Evolutionary conservation across 768 basidiomycete genomes (phyloP).

Genomic region (Panus rudis): DNA sequence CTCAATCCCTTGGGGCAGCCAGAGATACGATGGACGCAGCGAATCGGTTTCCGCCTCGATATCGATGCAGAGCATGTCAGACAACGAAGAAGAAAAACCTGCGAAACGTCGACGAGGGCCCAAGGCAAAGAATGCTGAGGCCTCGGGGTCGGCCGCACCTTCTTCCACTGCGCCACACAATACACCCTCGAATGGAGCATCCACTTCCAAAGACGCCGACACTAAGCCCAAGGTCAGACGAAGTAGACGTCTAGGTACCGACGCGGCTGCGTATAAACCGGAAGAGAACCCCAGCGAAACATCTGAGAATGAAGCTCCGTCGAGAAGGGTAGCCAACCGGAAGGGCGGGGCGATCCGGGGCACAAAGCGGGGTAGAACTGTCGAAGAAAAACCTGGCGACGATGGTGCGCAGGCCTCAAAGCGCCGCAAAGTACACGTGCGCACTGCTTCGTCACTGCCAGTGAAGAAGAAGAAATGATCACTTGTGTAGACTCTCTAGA

Average conservation of each 20-base stretch:
- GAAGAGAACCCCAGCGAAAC: conserved; percentile 20
- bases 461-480: too few species aligned
- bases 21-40: background rate
- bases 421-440: background rate
- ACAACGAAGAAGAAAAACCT: conserved; percentile 2
- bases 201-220: background rate
- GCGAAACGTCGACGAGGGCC: conserved; percentile 15
- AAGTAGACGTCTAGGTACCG: conserved; percentile 26
- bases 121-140: background rate
- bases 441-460: background rate
- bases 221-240: conserved; percentile 9
- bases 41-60: background rate
- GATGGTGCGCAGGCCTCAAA: background rate
- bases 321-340: background rate
- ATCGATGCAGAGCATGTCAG: conserved; percentile 7
- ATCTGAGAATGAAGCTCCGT: conserved; percentile 19
- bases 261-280: conserved; percentile 33
- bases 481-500: too few species aligned
- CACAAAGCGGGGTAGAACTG: conserved; percentile 2
- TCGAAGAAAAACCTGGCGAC: background rate
- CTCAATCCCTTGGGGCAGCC: conserved; percentile 2
- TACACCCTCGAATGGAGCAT: too few species aligned
- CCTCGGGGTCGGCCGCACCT: too few species aligned
- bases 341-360: background rate
- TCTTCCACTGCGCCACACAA: too few species aligned